These are phyloP conservation scores for Syncephalastrum monosporum DNA, from an alignment of 371 early-diverging fungal genomes.

Conservation along the genomic window DNA sequence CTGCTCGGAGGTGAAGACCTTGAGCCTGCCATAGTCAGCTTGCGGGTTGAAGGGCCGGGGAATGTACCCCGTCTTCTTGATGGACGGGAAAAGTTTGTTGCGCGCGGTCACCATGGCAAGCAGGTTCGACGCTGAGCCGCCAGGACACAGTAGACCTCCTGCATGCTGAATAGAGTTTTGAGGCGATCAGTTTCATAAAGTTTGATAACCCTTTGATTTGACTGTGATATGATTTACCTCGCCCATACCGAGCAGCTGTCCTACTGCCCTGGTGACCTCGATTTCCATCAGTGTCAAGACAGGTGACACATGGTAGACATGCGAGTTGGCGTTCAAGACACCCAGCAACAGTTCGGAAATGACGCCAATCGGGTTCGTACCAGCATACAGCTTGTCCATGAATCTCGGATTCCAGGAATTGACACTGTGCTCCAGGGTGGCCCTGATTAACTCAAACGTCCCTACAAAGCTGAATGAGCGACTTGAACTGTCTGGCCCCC, in stretches of 20 bases:
- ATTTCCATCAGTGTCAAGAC: slow-evolving; percentile 76
- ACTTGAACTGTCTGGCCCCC: neutral
- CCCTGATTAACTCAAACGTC: slow-evolving; percentile 53
- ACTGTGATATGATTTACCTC: slow-evolving; percentile 24
- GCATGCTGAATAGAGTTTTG: slow-evolving; percentile 25
- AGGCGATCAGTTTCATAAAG: neutral
- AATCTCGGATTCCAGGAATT: slow-evolving; percentile 79
- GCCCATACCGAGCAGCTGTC: slow-evolving; percentile 57
- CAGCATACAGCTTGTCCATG: slow-evolving; percentile 85
- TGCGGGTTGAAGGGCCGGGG: slow-evolving; percentile 40
- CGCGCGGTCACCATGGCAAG: slow-evolving; percentile 82
- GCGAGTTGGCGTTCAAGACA: slow-evolving; percentile 78
- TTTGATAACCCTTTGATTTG: neutral
- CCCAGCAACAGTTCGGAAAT: slow-evolving; percentile 74
- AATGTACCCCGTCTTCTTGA: slow-evolving; percentile 55
- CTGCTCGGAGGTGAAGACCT: slow-evolving; percentile 73
- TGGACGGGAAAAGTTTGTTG: slow-evolving; percentile 66
- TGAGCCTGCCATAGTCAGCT: slow-evolving; percentile 51
- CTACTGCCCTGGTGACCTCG: slow-evolving; percentile 58
- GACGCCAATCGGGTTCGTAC: slow-evolving; percentile 79
- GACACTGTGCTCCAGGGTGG: slow-evolving; percentile 57
- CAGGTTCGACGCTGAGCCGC: slow-evolving; percentile 80
- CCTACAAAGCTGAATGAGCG: slow-evolving; percentile 20
- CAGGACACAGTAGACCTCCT: slow-evolving; percentile 78
- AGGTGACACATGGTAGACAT: slow-evolving; percentile 82